Percentiles rank a stretch among this genome's conserved stretches.
Conservation (phyloP, 495 filamentous ascomycete genomes). For the Niebla homalea region DNA sequence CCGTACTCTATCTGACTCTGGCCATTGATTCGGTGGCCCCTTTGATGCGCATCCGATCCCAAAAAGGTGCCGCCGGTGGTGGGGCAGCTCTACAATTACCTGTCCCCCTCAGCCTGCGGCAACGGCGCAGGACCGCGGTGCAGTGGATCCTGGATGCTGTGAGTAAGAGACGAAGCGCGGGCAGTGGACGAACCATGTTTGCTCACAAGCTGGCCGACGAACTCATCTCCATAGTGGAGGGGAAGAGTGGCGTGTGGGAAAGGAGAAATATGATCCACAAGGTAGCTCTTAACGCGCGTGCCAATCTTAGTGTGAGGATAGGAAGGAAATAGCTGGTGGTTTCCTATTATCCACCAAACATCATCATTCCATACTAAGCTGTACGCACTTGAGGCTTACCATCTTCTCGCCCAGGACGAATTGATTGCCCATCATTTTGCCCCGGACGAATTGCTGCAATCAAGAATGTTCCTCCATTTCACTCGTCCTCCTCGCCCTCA, state of each 20-base stretch:
- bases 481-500: too few species aligned
- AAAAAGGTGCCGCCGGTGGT: conserved; percentile 73
- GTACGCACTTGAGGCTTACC: background rate
- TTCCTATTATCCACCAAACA: too few species aligned
- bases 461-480: too few species aligned
- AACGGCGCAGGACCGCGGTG: conserved; percentile 66
- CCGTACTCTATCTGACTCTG: conserved; percentile 63
- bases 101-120: conserved; percentile 54
- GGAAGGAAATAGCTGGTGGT: background rate
- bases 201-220: conserved; percentile 76
- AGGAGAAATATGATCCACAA: conserved; percentile 58
- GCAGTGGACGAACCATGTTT: conserved; percentile 45
- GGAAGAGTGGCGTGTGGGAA: conserved; percentile 72
- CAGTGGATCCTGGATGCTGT: conserved; percentile 79
- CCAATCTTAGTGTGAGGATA: conserved; percentile 36
- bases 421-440: conserved; percentile 11
- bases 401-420: background rate
- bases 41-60: conserved; percentile 58
- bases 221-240: conserved; percentile 77
- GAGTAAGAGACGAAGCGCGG: conserved; percentile 51
- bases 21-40: conserved; percentile 97
- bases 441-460: background rate
- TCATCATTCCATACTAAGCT: background rate
- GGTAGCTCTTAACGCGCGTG: conserved; percentile 53
- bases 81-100: conserved; percentile 74